Base-by-base conservation (phyloP, 208 protist species). In the Acanthamoeba rhysodes region DNA sequence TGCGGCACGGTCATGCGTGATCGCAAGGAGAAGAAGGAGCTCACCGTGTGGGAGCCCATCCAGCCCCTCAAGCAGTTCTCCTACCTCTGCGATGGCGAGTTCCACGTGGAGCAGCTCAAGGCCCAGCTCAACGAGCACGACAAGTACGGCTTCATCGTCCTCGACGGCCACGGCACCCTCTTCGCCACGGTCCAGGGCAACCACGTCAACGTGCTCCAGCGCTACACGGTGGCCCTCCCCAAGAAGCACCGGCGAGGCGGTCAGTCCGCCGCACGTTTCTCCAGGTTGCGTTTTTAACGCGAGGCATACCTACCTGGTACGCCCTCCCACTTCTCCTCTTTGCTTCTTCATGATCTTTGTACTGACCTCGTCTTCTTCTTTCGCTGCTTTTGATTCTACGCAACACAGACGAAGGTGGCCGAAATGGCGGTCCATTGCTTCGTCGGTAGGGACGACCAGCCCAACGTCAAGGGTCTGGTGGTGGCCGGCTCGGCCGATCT, bases 201-300 rank as follows among this genome's bases (percentile, higher is more conserved):
- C 87, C 55, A 57, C 62, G 62, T 93, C 27, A 50, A 76, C 41
- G 87, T 93, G 57, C 27, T 93, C 24, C 34, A 50, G 41, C 53
- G 62, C n/a, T 93, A 93, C 66, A 70, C 66, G 24, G 62, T 57
- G 34, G 62, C 87, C 20, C 87, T 93, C 16, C 87, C 87, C 55
- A 70, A 76, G 87, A 93, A 93, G 87, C 87, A 93, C 87, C 32
- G 48, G 18, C 34, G 41, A 37, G 87, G 87, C 87, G 87, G 87
- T 93, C 87, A 93, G 87, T 93, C 87, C 10, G 87, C 87, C 34
- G 41, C 57, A 14, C 87, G 87, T 6, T 93, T 93, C 87, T 50
- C 24, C 20, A 72, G 87, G 87, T 93, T 93, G 87, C 87, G 87
- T 93, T 93, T 93, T 93, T 93, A 93, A 93, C 87, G 87, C 87